phyloP scores from a whole-genome alignment of 208 protist species.

The Leishmania aethiopica region DNA sequence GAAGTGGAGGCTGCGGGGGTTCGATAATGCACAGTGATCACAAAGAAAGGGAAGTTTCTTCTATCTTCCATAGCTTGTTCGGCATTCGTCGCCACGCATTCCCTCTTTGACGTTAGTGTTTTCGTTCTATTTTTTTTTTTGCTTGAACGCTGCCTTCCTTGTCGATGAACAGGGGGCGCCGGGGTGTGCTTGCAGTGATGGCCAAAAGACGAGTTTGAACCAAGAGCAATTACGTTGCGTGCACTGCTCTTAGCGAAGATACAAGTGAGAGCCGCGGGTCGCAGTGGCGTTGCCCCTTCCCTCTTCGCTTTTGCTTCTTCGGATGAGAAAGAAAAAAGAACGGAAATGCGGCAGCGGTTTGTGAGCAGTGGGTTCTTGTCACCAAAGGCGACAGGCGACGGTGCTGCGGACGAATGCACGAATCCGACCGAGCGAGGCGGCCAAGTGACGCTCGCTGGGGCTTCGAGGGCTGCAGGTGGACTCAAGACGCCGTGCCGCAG shows the following conservation, averaged over 20 bases:
- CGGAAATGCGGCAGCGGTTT: neutral
- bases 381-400: neutral
- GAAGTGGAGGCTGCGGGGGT: neutral
- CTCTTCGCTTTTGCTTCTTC: neutral
- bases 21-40: neutral
- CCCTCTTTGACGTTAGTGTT: neutral
- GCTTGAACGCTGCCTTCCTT: neutral
- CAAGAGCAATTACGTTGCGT: neutral
- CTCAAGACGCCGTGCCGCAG: neutral
- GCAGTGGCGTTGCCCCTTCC: neutral
- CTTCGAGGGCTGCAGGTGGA: neutral
- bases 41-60: slow-evolving; percentile 1
- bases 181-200: neutral
- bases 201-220: neutral
- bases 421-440: neutral
- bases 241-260: neutral
- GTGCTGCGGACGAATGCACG: neutral
- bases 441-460: neutral
- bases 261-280: neutral
- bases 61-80: neutral
- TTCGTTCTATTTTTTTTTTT: neutral
- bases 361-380: neutral
- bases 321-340: neutral
- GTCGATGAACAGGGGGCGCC: neutral
- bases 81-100: neutral